Evolutionary conservation across 2,329 filamentous ascomycete genomes (phyloP), one percentile per base, ranked within the genome.

Genomic region (Pseudogymnoascus verrucosus): DNA sequence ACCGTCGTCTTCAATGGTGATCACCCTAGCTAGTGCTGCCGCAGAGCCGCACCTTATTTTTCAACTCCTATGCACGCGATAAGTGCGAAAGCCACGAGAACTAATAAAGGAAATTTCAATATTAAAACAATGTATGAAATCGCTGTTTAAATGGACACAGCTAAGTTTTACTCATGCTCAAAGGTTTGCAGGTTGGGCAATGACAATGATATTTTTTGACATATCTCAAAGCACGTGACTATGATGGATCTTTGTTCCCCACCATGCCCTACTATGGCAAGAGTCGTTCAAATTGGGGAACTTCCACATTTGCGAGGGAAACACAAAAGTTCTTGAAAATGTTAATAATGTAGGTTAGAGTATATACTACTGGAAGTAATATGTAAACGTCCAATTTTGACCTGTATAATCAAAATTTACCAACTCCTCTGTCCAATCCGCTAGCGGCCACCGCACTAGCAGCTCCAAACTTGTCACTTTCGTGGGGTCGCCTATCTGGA

Each of bases 21-120:
- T 57, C 28, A 57, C 34, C 51, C 51, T 12, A 34, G 51, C 51
- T 57, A 57, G 51, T 57, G 28, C n/a, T 57, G 51, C 51, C 51
- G 51, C 51, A 57, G 51, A 57, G 51, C 51, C 51, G 51, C 51
- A 57, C 51, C 51, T 57, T 57, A 57, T 57, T 57, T 57, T 34
- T 21, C 28, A 12, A 57, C 51, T 31, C 26, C 16, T 26, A 57
- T 34, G 47, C 26, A 57, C 14, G n/a, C 47, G 26, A 57, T 16
- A 34, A 19, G 2, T 31, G 2, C 3, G 14, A 19, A 11, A 34
- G 10, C n/a, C 5, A 57, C 26, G 10, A 57, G 2, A 57, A 12
- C 8, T 57, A 19, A 57, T 7, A 19, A 5, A 3, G 47, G 47
- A 19, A 57, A 57, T 12, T 4, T 1, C 34, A 11, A 31, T 19